Percentiles rank a stretch among this genome's conserved stretches.
These are phyloP conservation scores for Conticribra weissflogii DNA, from an alignment of 108 stramenopile species.

Conservation along the genomic window DNA sequence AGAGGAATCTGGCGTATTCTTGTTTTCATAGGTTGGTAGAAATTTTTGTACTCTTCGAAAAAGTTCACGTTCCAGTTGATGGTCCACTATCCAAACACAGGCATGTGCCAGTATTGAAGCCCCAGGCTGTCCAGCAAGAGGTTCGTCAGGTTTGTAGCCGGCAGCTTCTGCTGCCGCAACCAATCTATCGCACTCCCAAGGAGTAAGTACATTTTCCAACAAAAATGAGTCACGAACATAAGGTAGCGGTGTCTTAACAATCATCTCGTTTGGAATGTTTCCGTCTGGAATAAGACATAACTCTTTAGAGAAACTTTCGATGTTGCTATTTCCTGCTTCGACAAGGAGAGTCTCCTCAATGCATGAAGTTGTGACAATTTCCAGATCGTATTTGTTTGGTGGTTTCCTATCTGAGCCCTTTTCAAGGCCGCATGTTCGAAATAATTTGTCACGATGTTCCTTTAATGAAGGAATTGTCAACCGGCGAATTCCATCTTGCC, in stretches of 20 bases:
- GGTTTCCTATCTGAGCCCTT: constrained; percentile 25
- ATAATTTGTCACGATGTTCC: constrained; percentile 5
- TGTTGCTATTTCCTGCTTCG: background rate
- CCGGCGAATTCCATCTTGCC: constrained; percentile 17
- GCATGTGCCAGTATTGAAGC: constrained; percentile 32
- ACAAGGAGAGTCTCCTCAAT: background rate
- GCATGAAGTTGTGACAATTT: constrained; percentile 19
- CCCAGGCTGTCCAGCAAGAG: constrained; percentile 36
- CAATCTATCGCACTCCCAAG: constrained; percentile 48
- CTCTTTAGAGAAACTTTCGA: constrained; percentile 8
- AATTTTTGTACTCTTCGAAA: constrained; percentile 26
- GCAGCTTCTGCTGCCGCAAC: constrained; percentile 35
- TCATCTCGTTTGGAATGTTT: background rate
- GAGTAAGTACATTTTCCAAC: constrained; percentile 52
- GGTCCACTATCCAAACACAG: constrained; percentile 38
- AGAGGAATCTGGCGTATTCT: background rate
- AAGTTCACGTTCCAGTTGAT: constrained; percentile 18
- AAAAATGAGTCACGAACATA: constrained; percentile 45
- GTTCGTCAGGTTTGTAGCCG: constrained; percentile 61
- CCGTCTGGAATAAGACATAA: background rate
- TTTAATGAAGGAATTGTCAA: background rate
- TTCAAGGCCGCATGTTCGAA: constrained; percentile 36
- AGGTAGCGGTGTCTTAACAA: constrained; percentile 38
- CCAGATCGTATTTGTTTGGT: constrained; percentile 35
- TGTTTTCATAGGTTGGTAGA: constrained; percentile 16